These are phyloP conservation scores for Lolium rigidum DNA, from an alignment of 176 grass and related monocot genomes.

Conservation along the genomic window DNA sequence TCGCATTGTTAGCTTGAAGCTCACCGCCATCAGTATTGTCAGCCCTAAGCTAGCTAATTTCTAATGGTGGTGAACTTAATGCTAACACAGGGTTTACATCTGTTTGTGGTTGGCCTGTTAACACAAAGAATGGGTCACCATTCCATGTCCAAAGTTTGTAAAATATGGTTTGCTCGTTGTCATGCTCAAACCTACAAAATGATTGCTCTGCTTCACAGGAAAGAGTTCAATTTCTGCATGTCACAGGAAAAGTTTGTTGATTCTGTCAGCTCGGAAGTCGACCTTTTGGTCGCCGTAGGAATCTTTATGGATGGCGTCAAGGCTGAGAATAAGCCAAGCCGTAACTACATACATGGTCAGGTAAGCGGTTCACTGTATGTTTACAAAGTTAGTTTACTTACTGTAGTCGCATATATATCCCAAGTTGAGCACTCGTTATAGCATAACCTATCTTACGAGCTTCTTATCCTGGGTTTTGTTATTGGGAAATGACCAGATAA, in stretches of 20 bases:
- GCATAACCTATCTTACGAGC: background rate
- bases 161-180: too few relatives aligned
- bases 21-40: background rate
- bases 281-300: background rate
- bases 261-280: too few relatives aligned
- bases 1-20: background rate
- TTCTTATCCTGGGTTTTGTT: constrained; percentile 5
- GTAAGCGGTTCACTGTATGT: background rate
- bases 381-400: background rate
- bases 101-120: too few relatives aligned
- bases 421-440: background rate
- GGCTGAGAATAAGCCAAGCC: background rate
- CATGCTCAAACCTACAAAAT: too few relatives aligned
- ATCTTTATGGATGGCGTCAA: background rate
- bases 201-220: too few relatives aligned
- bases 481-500: background rate
- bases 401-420: background rate
- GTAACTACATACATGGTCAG: background rate
- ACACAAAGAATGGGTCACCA: too few relatives aligned
- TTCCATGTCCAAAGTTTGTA: too few relatives aligned
- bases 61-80: too few relatives aligned
- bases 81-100: too few relatives aligned
- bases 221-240: too few relatives aligned
- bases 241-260: too few relatives aligned
- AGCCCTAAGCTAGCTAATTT: too few relatives aligned